Evolutionary conservation across 2,329 filamentous ascomycete species (phyloP), one percentile per base, ranked within the genome.

Genomic region (Mycogone perniciosa): DNA sequence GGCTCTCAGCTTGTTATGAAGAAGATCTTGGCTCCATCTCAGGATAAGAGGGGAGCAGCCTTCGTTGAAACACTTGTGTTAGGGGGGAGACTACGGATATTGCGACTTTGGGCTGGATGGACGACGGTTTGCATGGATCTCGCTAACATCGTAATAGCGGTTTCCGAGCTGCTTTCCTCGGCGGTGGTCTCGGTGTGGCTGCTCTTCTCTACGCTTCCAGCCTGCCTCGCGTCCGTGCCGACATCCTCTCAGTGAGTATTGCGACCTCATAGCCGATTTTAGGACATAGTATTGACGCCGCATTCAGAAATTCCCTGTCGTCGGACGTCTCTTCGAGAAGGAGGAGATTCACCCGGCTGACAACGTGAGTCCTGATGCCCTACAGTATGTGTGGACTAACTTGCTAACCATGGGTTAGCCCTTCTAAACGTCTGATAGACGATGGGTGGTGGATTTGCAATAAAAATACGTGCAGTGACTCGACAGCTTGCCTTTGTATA

Each of bases 141-240:
- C 33, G 45, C 50, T 52, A 52, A 52, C 50, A 31, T 2, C 8
- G 39, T 10, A 11, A 11, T 55, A 84, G 81, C 55, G 76, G 73
- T 54, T 50, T 77, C 55, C 79, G 74, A 57, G 59, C 76, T 44
- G 79, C 71, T 52, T 70, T 73, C 49, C 82, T 81, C 62, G 80
- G 80, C 53, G 80, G 71, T 54, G 77, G 80, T 52, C 79, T 77
- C 54, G 75, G 75, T 60, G 73, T 81, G 56, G 79, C 71, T 57
- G 70, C 81, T 56, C 74, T 84, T 60, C 81, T 79, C 74, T 81
- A 72, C 65, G 72, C 77, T 57, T 83, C 80, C 38, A 81, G 82
- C 59, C 76, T 85, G 44, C 82, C 82, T 57, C 75, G 73, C 65
- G 71, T 85, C 57, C 71, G 80, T 67, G 64, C 63, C 44, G 82